A percentile compares a stretch with the other conserved stretches of the same genome.
Evolutionary conservation across 495 filamentous ascomycete genomes (phyloP).

Genomic region (Letharia lupina): DNA sequence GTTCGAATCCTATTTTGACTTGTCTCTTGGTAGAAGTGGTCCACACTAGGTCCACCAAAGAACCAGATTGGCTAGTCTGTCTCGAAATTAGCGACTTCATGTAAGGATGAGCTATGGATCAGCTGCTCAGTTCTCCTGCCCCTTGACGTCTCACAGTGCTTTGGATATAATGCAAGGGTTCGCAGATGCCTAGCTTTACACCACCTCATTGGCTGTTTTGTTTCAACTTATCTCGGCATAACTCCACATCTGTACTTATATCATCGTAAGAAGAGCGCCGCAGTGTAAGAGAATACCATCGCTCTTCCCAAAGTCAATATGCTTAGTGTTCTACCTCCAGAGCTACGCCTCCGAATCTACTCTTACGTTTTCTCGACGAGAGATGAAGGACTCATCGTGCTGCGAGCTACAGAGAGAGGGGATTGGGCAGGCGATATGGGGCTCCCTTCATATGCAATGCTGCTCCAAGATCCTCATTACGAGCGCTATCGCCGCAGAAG

Average conservation of each 20-base stretch:
- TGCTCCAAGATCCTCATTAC: not conserved
- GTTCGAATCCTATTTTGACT: no score
- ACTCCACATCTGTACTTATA: not conserved
- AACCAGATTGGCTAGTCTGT: no score
- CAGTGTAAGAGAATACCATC: not conserved
- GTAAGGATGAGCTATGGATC: no score
- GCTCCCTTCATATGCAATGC: not conserved
- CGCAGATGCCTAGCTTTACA: no score
- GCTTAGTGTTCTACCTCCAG: not conserved
- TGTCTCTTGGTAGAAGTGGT: no score
- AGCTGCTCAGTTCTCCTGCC: no score
- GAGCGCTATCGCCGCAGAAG: not conserved
- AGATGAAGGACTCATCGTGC: not conserved
- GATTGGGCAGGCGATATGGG: not conserved
- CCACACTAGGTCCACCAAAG: no score
- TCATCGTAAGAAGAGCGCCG: not conserved
- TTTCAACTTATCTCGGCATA: no score
- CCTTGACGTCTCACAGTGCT: no score
- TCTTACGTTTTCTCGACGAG: not conserved
- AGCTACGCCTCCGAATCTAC: not conserved
- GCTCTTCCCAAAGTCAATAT: not conserved
- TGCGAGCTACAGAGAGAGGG: not conserved
- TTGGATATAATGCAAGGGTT: no score
- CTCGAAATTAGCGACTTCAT: no score
- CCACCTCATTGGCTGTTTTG: no score